Base-by-base conservation (phyloP, 2,329 filamentous ascomycete species). In the Aspergillus brunneoviolaceus region DNA sequence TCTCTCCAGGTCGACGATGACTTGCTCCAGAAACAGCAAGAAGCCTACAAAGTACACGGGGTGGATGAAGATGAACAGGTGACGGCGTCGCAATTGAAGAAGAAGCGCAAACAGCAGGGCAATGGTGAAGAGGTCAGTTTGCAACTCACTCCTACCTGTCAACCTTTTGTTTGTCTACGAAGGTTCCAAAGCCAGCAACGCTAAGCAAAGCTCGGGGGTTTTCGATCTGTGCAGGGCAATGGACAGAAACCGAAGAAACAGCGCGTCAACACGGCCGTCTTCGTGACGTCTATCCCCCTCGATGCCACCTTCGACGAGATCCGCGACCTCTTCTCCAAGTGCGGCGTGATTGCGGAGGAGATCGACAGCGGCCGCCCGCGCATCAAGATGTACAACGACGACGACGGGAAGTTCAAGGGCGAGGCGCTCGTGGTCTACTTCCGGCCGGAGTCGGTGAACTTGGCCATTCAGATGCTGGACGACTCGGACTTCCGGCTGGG, bases 361-460 rank as follows among this genome's bases (percentile, higher is more conserved):
- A 93, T 96, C 65, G 93, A 97, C 71, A 92, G 88, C 69, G 90
- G 91, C 59, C 85, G 87, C 50, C 91, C 92, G 49, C 89, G 95
- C 42, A 94, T 99, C 77, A 98, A 96, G 79, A 86, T 99, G 76
- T 99, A 99, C 78, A 86, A 82, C 21, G 88, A 97, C 72, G 86
- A 89, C 1, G 78, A 88, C 1, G 95, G 92, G 21, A 85, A 87
- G 16, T 96, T 96, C 82, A 98, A 97, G 73, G 95, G 95, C 62
- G 93, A 98, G 72, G 93, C 91, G 2, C 83, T 99, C 33, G 82
- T 99, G 57, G 91, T 98, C 39, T 99, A 96, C 79, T 97, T 96
- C 84, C 91, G 95, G 68, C 90, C 92, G 0, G 92, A 96, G 72
- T 96, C 91, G n/a, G 94, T 99, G 60, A 81, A 89, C 48, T 89